Evolutionary conservation across 805 yeast species (phyloP).

Genomic region (Metschnikowia aberdeeniae): DNA sequence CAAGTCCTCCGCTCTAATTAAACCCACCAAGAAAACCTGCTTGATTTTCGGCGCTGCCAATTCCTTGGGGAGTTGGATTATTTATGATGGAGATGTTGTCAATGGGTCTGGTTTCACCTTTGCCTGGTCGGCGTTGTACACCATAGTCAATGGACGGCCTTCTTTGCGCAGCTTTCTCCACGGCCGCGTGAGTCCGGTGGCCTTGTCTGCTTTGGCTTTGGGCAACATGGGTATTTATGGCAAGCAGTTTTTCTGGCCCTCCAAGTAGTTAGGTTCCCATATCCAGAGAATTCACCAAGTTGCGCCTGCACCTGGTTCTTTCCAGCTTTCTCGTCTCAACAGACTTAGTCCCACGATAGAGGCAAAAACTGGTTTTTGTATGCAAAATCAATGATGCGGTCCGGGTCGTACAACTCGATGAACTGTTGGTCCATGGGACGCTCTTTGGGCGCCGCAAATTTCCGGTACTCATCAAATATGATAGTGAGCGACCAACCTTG

Average conservation of each 20-base stretch:
- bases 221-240: slow-evolving; percentile 68
- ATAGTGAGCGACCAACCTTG: slow-evolving; percentile 92
- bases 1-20: slow-evolving; percentile 16
- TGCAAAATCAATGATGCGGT: slow-evolving; percentile 56
- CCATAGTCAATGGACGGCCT: slow-evolving; percentile 65
- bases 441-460: slow-evolving; percentile 93
- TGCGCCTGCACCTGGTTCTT: no score
- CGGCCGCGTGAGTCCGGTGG: slow-evolving; percentile 60
- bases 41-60: slow-evolving; percentile 58
- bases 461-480: slow-evolving; percentile 92
- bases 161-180: slow-evolving; percentile 49
- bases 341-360: slow-evolving; percentile 51
- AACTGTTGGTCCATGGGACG: slow-evolving; percentile 95
- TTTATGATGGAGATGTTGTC: slow-evolving; percentile 67
- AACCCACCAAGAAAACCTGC: slow-evolving; percentile 42
- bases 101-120: slow-evolving; percentile 77
- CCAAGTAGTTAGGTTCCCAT: not conserved
- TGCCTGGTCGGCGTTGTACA: slow-evolving; percentile 78
- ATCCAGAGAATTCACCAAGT: not conserved
- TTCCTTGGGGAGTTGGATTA: slow-evolving; percentile 68
- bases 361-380: slow-evolving; percentile 57
- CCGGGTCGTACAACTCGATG: slow-evolving; percentile 80
- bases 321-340: not conserved
- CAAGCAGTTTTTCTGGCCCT: slow-evolving; percentile 54
- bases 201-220: slow-evolving; percentile 53